A percentile compares a stretch with the other conserved stretches of the same genome.
Evolutionary conservation across 768 basidiomycete genomes (phyloP).

Genomic region (Myochromella boudieri): DNA sequence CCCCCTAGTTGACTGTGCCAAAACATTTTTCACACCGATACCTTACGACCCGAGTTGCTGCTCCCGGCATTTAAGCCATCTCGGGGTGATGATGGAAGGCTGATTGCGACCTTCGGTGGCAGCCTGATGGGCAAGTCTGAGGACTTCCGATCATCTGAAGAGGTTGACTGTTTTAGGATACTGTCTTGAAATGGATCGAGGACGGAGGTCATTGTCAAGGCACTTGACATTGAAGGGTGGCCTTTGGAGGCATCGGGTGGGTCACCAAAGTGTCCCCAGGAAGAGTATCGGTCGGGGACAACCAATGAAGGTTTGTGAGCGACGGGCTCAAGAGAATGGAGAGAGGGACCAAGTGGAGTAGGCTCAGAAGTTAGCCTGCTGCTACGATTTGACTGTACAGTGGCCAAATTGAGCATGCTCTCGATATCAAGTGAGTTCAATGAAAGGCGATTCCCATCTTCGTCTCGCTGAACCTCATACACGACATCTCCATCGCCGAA

Average conservation of each 20-base stretch:
- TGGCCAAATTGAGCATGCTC: constrained; percentile 54
- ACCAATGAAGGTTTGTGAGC: constrained; percentile 3
- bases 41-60: too few species aligned
- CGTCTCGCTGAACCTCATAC: neutral
- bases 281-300: constrained; percentile 9
- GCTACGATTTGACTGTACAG: constrained; percentile 29
- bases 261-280: constrained; percentile 24
- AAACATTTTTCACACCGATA: too few species aligned
- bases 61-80: too few species aligned
- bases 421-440: constrained; percentile 47
- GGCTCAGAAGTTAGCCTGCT: constrained; percentile 26
- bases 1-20: too few species aligned
- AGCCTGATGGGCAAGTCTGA: constrained; percentile 1
- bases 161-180: constrained; percentile 1
- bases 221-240: constrained; percentile 21
- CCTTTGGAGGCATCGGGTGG: constrained; percentile 32
- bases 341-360: constrained; percentile 14
- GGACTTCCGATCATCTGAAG: constrained; percentile 14
- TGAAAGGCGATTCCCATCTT: constrained; percentile 25
- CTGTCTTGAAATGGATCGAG: constrained; percentile 20
- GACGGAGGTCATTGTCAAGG: constrained; percentile 26
- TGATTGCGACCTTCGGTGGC: constrained; percentile 13
- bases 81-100: constrained; percentile 24
- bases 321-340: constrained; percentile 14
- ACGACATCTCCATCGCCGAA: neutral